These are phyloP conservation scores for Leccinum barrowsii DNA, from an alignment of 768 basidiomycete genomes.

Conservation along the genomic window DNA sequence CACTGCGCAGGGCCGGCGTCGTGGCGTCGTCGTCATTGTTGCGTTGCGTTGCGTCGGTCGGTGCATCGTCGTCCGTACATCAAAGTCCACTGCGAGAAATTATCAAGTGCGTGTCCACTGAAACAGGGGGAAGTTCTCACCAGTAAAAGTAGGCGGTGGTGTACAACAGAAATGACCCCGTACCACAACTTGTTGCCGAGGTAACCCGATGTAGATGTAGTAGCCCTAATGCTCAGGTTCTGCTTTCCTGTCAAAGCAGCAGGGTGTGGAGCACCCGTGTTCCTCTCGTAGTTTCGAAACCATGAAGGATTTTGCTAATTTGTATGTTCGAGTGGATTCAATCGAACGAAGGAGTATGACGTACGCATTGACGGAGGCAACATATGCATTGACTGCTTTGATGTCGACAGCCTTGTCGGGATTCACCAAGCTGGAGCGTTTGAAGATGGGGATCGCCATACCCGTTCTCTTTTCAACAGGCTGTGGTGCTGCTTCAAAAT, in stretches of 20 bases:
- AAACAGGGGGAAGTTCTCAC: background rate
- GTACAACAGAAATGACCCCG: constrained; percentile 6
- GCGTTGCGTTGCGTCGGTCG: too few relatives aligned
- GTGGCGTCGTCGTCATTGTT: too few relatives aligned
- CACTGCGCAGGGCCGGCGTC: too few relatives aligned
- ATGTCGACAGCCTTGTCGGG: constrained; percentile 3
- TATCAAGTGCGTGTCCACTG: background rate
- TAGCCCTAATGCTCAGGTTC: background rate
- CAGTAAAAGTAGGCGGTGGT: background rate
- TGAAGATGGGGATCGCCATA: constrained; percentile 7
- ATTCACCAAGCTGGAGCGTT: constrained; percentile 4
- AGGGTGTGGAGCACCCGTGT: constrained; percentile 1
- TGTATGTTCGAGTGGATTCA: background rate
- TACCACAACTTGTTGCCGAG: constrained; percentile 1
- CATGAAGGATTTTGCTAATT: constrained; percentile 3
- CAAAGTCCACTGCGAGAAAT: background rate
- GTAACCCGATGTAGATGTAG: background rate
- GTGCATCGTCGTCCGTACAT: background rate
- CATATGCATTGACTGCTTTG: background rate
- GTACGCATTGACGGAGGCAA: constrained; percentile 3
- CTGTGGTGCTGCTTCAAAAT: too few relatives aligned
- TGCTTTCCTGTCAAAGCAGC: background rate
- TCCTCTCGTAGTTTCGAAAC: constrained; percentile 2
- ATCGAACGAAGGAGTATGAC: background rate
- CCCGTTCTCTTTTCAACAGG: background rate